Conservation (phyloP, 2,329 filamentous ascomycete species). For the Aspergillaceae sp. region DNA sequence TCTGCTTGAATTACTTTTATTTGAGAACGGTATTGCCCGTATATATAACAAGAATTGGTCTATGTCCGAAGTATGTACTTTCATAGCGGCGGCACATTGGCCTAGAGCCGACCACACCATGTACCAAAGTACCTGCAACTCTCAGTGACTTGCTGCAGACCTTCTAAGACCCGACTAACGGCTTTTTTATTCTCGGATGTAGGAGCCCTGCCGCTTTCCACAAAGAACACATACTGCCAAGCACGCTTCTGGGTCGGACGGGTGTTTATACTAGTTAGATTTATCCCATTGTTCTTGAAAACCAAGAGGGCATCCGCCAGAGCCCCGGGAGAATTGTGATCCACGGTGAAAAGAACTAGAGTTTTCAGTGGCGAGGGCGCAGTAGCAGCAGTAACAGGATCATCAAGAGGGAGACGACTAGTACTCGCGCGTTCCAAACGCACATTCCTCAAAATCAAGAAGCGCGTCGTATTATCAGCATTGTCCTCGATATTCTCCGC, state of each 20-base stretch:
- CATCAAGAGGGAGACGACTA: too few relatives aligned
- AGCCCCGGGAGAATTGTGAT: slow-evolving; percentile 69
- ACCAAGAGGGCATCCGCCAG: slow-evolving; percentile 71
- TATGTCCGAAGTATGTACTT: too few relatives aligned
- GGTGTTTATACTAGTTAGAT: slow-evolving; percentile 85
- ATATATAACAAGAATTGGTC: too few relatives aligned
- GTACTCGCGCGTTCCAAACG: slow-evolving; percentile 16
- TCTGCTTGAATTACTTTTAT: too few relatives aligned
- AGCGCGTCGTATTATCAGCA: slow-evolving; percentile 40
- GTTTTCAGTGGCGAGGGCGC: slow-evolving; percentile 47
- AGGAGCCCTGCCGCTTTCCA: slow-evolving; percentile 66
- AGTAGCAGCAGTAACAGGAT: too few relatives aligned
- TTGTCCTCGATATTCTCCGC: slow-evolving; percentile 41
- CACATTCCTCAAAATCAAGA: slow-evolving; percentile 36
- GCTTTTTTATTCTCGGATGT: slow-evolving; percentile 19
- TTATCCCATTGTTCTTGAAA: slow-evolving; percentile 64
- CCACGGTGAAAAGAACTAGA: slow-evolving; percentile 73
- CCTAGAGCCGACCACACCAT: slow-evolving; percentile 28
- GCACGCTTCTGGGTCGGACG: slow-evolving; percentile 64
- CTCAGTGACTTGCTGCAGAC: slow-evolving; percentile 30
- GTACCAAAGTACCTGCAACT: slow-evolving; percentile 33
- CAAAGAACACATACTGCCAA: slow-evolving; percentile 92
- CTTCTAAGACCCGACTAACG: slow-evolving; percentile 23
- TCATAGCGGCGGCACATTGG: too few relatives aligned
- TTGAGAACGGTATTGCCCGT: too few relatives aligned